Evolutionary conservation across 2,329 filamentous ascomycete species (phyloP), one percentile per base, ranked within the genome.

Genomic region (Sporothrix variecibatus): DNA sequence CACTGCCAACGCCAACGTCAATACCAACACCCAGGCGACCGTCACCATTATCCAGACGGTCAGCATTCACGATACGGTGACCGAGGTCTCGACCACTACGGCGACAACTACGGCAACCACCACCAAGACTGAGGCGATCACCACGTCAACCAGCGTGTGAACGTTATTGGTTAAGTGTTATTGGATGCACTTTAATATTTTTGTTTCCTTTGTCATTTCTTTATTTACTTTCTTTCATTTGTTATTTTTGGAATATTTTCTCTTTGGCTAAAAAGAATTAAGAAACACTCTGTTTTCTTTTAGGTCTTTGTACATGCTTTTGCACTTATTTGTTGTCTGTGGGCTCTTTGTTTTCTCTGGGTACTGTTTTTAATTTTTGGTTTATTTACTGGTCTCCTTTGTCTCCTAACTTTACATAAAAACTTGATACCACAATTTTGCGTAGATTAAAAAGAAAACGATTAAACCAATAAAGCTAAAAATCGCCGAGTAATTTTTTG

Each of bases 31-130:
- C 9, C 46, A 58, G 5, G 58, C 60, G 23, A 73, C 73, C 0
- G 73, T 72, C 34, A 75, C 75, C 3, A 31, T 68, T n/a, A n/a
- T 62, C 6, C 31, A 64, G 49, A 75, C 74, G 0, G 65, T 73
- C 17, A 75, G 51, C 43, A 65, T 76, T 53, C 73, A 76, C 73
- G 75, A 76, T 70, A 77, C 76, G 0, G 75, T 76, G 53, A 76
- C 74, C 0, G 17, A 65, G 46, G 46, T 67, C 11, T 73, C 65
- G n/a, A 70, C 60, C 2, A 72, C 68, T 0, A 73, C 73, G 49
- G 40, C 49, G 12, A 74, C 56, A 5, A 67, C 69, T 0, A 74
- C 71, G 0, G 51, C 17, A 23, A 72, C 60, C 3, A 58, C 67
- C 6, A 53, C 72, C n/a, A 34, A 23, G 1, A 76, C 74, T 3